Percentiles rank a stretch among this genome's conserved stretches.
Conservation (phyloP, 139 green algal species). For the Yamagishiella unicocca region DNA sequence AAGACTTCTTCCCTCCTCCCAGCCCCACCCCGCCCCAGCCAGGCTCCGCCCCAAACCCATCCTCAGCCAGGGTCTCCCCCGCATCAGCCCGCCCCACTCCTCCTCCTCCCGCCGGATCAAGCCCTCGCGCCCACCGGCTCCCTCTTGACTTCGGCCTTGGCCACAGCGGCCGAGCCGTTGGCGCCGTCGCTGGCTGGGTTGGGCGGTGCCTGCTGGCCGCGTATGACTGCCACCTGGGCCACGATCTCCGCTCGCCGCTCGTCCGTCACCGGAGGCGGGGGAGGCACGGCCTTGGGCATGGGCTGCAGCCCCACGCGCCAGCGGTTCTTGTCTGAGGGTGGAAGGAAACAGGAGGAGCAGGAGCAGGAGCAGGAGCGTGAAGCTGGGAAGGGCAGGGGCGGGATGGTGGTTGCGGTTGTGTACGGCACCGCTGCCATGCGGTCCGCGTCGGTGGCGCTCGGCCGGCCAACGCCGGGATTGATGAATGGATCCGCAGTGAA, state of each 20-base stretch:
- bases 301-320: slow-evolving; percentile 72
- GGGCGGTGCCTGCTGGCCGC: not conserved
- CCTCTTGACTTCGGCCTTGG: not conserved
- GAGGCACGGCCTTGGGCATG: slow-evolving; percentile 77
- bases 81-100: not conserved
- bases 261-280: slow-evolving; percentile 74
- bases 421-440: no score
- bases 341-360: no score
- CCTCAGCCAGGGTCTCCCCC: no score
- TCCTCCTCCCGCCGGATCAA: not conserved
- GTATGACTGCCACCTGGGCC: slow-evolving; percentile 47
- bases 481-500: no score
- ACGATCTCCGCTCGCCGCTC: slow-evolving; percentile 59
- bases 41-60: no score
- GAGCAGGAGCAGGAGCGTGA: no score
- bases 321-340: slow-evolving; percentile 71
- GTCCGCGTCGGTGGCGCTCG: no score
- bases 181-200: not conserved
- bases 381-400: no score
- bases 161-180: not conserved
- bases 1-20: no score
- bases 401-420: no score
- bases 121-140: not conserved
- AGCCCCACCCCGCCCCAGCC: no score
- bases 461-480: no score